phyloP scores from a whole-genome alignment of 148 eudicot genomes.

The Amaranthus hypochondriacus region DNA sequence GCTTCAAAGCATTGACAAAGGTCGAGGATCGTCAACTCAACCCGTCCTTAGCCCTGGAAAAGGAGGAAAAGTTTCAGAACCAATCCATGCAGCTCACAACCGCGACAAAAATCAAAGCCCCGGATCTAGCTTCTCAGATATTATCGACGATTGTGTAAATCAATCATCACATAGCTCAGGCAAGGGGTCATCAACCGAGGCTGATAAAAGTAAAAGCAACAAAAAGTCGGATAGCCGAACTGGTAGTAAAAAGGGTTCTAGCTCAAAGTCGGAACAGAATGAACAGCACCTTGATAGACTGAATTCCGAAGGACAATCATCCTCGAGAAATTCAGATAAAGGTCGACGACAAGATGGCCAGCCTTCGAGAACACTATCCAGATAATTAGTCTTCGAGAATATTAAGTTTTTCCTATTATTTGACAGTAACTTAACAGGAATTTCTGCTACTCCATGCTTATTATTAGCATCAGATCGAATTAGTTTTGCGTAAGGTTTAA shows the following conservation, averaged over 20 bases:
- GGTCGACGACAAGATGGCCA: conserved; percentile 36
- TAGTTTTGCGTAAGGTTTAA: conserved; percentile 7
- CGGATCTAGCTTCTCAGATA: conserved; percentile 18
- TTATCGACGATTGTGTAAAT: conserved; percentile 18
- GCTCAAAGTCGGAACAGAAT: conserved; percentile 29
- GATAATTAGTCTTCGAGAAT: conserved; percentile 34
- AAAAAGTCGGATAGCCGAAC: conserved; percentile 8
- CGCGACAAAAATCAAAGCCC: conserved; percentile 28
- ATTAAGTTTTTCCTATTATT: background rate
- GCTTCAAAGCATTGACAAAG: conserved; percentile 64
- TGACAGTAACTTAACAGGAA: background rate
- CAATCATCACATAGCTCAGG: conserved; percentile 22
- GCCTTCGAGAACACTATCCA: conserved; percentile 41
- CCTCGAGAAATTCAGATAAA: conserved; percentile 40
- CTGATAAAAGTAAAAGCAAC: conserved; percentile 8
- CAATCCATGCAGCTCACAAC: conserved; percentile 17
- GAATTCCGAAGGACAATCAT: conserved; percentile 45
- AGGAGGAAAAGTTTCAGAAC: conserved; percentile 26
- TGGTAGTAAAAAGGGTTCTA: conserved; percentile 17
- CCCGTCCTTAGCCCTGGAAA: conserved; percentile 30
- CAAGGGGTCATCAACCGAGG: conserved; percentile 25
- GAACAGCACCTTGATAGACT: conserved; percentile 40
- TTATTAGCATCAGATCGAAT: conserved; percentile 8
- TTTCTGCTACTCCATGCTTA: background rate
- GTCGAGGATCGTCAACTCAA: conserved; percentile 30